phyloP scores from a whole-genome alignment of 345 rosid genomes.

The thale cress (Arabidopsis thaliana) region DNA sequence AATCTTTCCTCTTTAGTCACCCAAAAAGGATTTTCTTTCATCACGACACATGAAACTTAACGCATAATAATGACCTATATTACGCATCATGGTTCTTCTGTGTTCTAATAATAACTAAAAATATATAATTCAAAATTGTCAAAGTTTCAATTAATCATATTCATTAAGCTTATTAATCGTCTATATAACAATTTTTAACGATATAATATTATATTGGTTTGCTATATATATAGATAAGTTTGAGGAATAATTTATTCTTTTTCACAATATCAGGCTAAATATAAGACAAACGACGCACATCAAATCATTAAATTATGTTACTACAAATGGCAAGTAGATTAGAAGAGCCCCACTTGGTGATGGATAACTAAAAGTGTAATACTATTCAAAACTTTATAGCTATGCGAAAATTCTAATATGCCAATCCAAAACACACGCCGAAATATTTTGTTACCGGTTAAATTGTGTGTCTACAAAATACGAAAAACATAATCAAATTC shows the following conservation, averaged over 20 bases:
- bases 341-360: constrained; percentile 18
- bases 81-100: constrained; percentile 8
- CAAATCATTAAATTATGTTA: background rate
- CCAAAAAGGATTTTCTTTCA: constrained; percentile 9
- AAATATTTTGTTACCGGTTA: background rate
- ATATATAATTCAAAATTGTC: too few species aligned
- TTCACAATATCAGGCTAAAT: background rate
- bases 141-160: background rate
- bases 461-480: constrained; percentile 23
- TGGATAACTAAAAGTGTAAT: constrained; percentile 12
- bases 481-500: constrained; percentile 25
- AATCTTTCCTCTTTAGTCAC: constrained; percentile 10
- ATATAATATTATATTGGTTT: background rate
- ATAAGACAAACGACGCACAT: background rate
- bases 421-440: constrained; percentile 18
- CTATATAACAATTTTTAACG: background rate
- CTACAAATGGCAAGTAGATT: background rate
- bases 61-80: background rate
- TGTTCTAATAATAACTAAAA: background rate
- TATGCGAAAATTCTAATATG: constrained; percentile 25
- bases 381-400: constrained; percentile 24
- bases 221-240: too few species aligned
- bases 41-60: background rate
- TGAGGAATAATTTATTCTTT: background rate
- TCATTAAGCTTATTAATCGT: background rate